Percentiles rank a stretch among this genome's conserved stretches.
Evolutionary conservation across 805 yeast genomes (phyloP).

Genomic region (Pichia nakasei): DNA sequence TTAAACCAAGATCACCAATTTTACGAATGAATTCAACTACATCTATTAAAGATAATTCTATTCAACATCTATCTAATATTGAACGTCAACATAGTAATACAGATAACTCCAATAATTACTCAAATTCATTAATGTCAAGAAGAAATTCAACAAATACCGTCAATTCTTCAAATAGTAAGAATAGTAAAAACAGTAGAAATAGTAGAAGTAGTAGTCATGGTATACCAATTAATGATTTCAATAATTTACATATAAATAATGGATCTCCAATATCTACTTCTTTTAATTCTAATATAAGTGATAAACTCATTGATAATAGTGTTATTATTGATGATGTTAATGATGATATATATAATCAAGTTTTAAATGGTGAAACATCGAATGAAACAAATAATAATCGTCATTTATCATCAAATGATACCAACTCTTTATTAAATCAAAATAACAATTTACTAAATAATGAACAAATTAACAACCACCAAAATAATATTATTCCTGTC

Average conservation of each 20-base stretch:
- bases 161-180: conserved; percentile 6
- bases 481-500: no score
- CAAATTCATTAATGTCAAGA: conserved; percentile 13
- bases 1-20: conserved; percentile 28
- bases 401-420: background rate
- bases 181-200: conserved; percentile 3
- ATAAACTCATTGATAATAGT: background rate
- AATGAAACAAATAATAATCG: no score
- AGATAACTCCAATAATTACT: background rate
- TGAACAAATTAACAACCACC: no score
- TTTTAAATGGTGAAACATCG: no score
- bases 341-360: no score
- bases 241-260: background rate
- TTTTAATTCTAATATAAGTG: conserved; percentile 3
- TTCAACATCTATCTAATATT: conserved; percentile 9
- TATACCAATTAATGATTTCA: conserved; percentile 5
- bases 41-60: conserved; percentile 16
- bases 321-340: background rate
- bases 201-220: conserved; percentile 5
- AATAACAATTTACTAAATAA: background rate
- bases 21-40: conserved; percentile 25
- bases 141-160: conserved; percentile 14
- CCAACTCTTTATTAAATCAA: no score
- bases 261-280: background rate
- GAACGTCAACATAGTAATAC: conserved; percentile 10